These are phyloP conservation scores for Akanthomyces dipterigenus DNA, from an alignment of 2,329 filamentous ascomycete species.

Conservation along the genomic window DNA sequence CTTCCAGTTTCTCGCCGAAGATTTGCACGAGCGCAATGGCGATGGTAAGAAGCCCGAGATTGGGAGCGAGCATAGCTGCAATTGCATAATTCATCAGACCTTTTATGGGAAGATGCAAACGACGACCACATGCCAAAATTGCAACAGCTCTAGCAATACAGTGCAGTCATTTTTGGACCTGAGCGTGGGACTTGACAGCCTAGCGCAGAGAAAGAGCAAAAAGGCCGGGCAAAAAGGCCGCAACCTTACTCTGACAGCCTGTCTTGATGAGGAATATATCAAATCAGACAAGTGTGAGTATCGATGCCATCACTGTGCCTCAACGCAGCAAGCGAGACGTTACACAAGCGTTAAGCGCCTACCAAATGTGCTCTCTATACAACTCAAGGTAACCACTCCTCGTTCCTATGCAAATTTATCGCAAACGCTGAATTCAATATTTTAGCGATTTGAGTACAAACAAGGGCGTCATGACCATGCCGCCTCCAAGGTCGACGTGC, in stretches of 20 bases:
- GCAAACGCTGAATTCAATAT: neutral
- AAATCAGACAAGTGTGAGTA: conserved; percentile 84
- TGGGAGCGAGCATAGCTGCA: conserved; percentile 60
- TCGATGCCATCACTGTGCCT: conserved; percentile 73
- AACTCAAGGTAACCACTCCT: conserved; percentile 66
- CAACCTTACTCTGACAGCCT: conserved; percentile 55
- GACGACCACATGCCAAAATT: conserved; percentile 85
- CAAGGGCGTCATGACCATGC: conserved; percentile 57
- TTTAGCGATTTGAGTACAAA: conserved; percentile 65
- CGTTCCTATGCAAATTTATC: neutral
- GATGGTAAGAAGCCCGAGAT: conserved; percentile 57
- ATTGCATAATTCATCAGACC: conserved; percentile 88
- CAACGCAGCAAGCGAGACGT: conserved; percentile 72
- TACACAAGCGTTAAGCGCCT: conserved; percentile 78
- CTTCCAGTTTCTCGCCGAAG: conserved; percentile 90
- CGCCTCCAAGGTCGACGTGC: conserved; percentile 81
- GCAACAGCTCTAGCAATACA: conserved; percentile 72
- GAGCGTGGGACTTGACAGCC: conserved; percentile 74
- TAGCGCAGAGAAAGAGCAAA: conserved; percentile 58
- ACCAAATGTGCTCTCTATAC: conserved; percentile 84
- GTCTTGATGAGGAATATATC: conserved; percentile 80
- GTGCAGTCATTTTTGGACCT: conserved; percentile 88
- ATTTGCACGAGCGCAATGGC: conserved; percentile 77
- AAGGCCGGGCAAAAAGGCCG: conserved; percentile 42
- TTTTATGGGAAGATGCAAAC: conserved; percentile 90